Conservation (phyloP, 2,329 filamentous ascomycete genomes). For the Samsoniella hepiali region DNA sequence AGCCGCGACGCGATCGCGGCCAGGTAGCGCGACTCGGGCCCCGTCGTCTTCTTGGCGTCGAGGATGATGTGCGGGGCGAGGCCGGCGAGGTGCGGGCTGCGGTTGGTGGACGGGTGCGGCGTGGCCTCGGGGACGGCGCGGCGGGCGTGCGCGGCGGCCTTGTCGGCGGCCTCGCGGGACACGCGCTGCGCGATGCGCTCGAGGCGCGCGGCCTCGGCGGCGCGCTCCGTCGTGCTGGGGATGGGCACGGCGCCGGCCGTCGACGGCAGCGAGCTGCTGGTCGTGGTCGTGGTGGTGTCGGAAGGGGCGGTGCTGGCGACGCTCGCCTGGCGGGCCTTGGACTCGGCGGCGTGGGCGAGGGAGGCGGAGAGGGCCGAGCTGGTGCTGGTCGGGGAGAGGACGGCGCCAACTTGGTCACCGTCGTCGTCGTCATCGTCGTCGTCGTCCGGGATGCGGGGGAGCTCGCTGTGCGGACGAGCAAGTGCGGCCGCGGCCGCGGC, state of each 20-base stretch:
- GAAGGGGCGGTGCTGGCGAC: constrained; percentile 22
- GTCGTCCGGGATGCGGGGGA: neutral
- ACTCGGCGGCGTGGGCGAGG: constrained; percentile 12
- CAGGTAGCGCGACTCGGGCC: constrained; percentile 71
- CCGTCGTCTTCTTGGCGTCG: constrained; percentile 74
- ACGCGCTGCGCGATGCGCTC: constrained; percentile 55
- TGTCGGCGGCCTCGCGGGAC: constrained; percentile 53
- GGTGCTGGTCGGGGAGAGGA: constrained; percentile 15
- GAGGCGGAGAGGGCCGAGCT: constrained; percentile 19
- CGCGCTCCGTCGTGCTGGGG: constrained; percentile 50
- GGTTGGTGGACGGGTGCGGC: constrained; percentile 54
- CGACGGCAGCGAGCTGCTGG: constrained; percentile 19
- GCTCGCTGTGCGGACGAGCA: constrained; percentile 15
- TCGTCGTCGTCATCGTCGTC: neutral
- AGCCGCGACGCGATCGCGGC: constrained; percentile 57
- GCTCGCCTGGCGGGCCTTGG: constrained; percentile 23
- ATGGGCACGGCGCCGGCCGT: constrained; percentile 24
- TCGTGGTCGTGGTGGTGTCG: neutral
- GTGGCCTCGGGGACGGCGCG: constrained; percentile 49
- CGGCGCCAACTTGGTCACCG: constrained; percentile 15
- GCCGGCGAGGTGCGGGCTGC: constrained; percentile 53
- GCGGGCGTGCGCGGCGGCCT: constrained; percentile 53
- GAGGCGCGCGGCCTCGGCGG: constrained; percentile 59
- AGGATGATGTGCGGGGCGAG: constrained; percentile 67
- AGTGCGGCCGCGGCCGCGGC: neutral